Evolutionary conservation across 176 grass and related monocot genomes (phyloP), one percentile per base, ranked within the genome.

Genomic region (Rhynchospora tenuis): DNA sequence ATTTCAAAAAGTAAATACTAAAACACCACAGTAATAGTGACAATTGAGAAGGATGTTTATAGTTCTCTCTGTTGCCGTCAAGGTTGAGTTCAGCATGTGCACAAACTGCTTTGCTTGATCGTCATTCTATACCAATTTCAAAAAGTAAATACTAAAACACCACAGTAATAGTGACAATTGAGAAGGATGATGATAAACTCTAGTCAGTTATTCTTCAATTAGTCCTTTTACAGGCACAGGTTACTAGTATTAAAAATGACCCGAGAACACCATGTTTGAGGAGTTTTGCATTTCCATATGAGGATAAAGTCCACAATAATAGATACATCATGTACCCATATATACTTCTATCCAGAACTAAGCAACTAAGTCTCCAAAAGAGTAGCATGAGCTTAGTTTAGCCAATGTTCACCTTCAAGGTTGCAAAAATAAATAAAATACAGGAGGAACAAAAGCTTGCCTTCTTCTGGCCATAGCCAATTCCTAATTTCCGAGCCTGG

Each of bases 21-120:
- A 26, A 73, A 29, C 29, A 54, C 11, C 47, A 29, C 47, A 76
- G 23, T 55, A 76, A 54, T 76, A 28, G 31, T n/a, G 63, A 67
- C 9, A 23, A 52, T 9, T 10, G 2, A 17, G 13, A 54, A 75
- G 13, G 48, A 15, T 52, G 47, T n/a, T n/a, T n/a, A n/a, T n/a
- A n/a, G n/a, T 95, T 71, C 96, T 99, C 60, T 95, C 91, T 6
- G 96, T 99, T 14, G 93, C 96, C 57, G 93, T 99, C 82, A 99
- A 86, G 0, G 93, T 98, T 20, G 91, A 98, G 44, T 98, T 99
- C 57, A 99, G 55, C 86, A 99, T 92, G 80, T 99, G 96, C 61
- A 95, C 96, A 85, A 89, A 95, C 55, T 93, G 91, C 86, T 95
- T 95, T 44, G 92, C 81, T 83, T 98, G 89, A 24, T 98, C 89